Evolutionary conservation across 2,329 filamentous ascomycete species (phyloP).

Genomic region (Cercospora brassicicola): DNA sequence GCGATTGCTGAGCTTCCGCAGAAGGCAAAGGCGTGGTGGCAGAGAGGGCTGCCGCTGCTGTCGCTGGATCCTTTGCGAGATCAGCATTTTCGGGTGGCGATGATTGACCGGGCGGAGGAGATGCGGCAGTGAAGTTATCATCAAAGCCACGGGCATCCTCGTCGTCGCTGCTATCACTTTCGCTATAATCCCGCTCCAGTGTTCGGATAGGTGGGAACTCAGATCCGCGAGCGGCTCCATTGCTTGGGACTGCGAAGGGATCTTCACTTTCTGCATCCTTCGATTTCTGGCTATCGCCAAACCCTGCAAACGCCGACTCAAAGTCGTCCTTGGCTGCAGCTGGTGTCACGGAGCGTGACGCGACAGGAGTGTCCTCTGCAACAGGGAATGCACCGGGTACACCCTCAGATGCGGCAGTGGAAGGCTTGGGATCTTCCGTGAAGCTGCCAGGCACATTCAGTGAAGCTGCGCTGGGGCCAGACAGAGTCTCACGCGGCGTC

Average conservation of each 20-base stretch:
- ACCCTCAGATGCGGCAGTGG: slow-evolving; percentile 32
- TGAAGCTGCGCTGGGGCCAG: slow-evolving; percentile 4
- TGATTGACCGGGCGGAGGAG: slow-evolving; percentile 36
- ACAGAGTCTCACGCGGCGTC: slow-evolving; percentile 27
- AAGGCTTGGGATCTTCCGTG: slow-evolving; percentile 22
- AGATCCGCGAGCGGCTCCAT: slow-evolving; percentile 35
- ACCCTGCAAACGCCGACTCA: slow-evolving; percentile 79
- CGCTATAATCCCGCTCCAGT: slow-evolving; percentile 78
- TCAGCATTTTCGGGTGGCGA: neutral
- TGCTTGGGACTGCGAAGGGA: slow-evolving; percentile 44
- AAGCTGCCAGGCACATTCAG: slow-evolving; percentile 19
- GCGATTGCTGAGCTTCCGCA: slow-evolving; percentile 58
- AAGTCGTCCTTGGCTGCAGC: slow-evolving; percentile 64
- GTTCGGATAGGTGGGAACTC: slow-evolving; percentile 96
- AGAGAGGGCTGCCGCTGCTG: slow-evolving; percentile 9
- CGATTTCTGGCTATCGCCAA: slow-evolving; percentile 48
- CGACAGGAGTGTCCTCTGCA: slow-evolving; percentile 49
- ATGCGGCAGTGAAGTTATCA: slow-evolving; percentile 79
- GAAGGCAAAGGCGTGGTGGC: slow-evolving; percentile 48
- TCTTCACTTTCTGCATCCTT: slow-evolving; percentile 32
- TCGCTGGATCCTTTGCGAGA: neutral
- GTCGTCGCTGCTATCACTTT: slow-evolving; percentile 64
- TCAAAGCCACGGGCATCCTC: slow-evolving; percentile 72
- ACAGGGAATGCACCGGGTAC: slow-evolving; percentile 53
- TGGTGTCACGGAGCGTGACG: slow-evolving; percentile 46